These are phyloP conservation scores for Podospora pseudopauciseta DNA, from an alignment of 495 filamentous ascomycete species.

Conservation along the genomic window DNA sequence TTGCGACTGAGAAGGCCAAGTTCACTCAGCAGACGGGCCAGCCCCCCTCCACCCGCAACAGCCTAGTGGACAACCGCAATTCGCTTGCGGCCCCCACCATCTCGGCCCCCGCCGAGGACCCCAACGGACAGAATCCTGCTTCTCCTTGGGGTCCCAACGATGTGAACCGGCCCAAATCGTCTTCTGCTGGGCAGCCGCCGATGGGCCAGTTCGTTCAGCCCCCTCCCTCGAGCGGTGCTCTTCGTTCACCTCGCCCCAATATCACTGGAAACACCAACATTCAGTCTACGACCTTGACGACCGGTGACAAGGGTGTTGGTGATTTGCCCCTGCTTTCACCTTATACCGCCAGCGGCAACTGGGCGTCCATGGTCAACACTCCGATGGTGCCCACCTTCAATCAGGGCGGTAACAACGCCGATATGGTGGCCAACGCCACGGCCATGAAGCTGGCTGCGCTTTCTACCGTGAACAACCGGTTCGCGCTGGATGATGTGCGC, in stretches of 20 bases:
- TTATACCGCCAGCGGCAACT: slow-evolving; percentile 83
- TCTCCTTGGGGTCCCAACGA: slow-evolving; percentile 73
- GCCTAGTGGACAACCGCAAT: slow-evolving; percentile 74
- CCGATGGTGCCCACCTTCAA: slow-evolving; percentile 89
- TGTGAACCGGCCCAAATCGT: slow-evolving; percentile 79
- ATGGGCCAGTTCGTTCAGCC: slow-evolving; percentile 97
- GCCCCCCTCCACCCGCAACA: slow-evolving; percentile 91
- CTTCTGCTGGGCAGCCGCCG: slow-evolving; percentile 70
- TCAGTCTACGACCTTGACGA: slow-evolving; percentile 77
- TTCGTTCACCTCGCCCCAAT: slow-evolving; percentile 75
- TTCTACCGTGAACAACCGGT: slow-evolving; percentile 96
- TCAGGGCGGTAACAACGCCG: slow-evolving; percentile 59
- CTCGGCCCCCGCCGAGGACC: slow-evolving; percentile 55
- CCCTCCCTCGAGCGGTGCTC: slow-evolving; percentile 69
- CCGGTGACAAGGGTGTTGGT: slow-evolving; percentile 58
- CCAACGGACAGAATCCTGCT: slow-evolving; percentile 56
- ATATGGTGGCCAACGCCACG: slow-evolving; percentile 98
- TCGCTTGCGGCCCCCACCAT: slow-evolving; percentile 78
- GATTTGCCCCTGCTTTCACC: slow-evolving; percentile 87
- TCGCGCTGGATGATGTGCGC: slow-evolving; percentile 91
- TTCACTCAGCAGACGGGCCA: slow-evolving; percentile 93
- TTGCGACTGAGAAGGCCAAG: slow-evolving; percentile 95
- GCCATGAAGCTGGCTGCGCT: slow-evolving; percentile 98
- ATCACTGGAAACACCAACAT: slow-evolving; percentile 63
- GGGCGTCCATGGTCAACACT: slow-evolving; percentile 98